Conservation (phyloP, 2,329 filamentous ascomycete species). For the Monilinia aucupariae region DNA sequence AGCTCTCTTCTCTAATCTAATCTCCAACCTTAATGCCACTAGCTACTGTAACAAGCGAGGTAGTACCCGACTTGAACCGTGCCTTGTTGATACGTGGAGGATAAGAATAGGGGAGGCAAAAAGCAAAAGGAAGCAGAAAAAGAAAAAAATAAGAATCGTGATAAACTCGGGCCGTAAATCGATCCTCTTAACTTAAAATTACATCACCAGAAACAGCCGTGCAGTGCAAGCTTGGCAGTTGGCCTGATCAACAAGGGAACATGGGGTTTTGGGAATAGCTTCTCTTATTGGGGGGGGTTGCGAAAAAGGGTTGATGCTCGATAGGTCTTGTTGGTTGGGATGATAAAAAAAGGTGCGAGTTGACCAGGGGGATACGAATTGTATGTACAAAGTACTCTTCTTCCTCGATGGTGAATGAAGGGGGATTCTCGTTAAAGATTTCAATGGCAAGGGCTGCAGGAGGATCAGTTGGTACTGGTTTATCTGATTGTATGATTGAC, state of each 20-base stretch:
- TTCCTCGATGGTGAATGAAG: not conserved
- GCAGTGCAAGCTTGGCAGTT: conserved; percentile 3
- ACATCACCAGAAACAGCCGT: conserved; percentile 1
- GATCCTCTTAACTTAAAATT: conserved; percentile 1
- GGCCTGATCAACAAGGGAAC: not conserved
- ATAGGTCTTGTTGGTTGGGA: too few species aligned
- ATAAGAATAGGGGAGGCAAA: conserved; percentile 8
- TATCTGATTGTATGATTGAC: not conserved
- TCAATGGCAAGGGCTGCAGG: not conserved
- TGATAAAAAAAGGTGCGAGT: not conserved
- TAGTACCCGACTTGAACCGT: conserved; percentile 6
- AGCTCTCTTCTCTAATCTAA: conserved; percentile 1
- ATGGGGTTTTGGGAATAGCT: not conserved
- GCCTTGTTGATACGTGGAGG: not conserved
- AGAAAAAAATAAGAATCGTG: not conserved
- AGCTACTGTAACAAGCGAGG: not conserved
- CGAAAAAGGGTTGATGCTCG: too few species aligned
- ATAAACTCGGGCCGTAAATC: conserved; percentile 10
- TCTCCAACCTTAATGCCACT: not conserved
- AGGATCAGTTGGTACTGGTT: not conserved
- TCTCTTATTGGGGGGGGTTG: not conserved
- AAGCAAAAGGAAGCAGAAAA: not conserved
- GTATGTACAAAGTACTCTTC: not conserved
- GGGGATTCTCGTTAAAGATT: not conserved
- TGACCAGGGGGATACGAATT: not conserved